Conservation (phyloP, 768 basidiomycete genomes). For the Suillus paluster region DNA sequence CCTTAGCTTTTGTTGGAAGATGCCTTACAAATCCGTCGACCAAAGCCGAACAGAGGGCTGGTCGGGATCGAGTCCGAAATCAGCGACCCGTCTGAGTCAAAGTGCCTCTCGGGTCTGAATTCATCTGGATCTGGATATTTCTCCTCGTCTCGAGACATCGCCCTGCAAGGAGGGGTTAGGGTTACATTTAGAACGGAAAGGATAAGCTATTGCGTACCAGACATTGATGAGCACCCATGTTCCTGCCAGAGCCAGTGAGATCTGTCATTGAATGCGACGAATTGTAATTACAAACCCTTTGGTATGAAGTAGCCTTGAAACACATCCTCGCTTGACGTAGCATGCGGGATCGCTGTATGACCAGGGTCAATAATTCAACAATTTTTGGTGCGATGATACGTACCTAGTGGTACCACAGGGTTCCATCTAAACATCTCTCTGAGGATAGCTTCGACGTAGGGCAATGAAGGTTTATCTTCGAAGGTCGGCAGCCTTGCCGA, state of each 20-base stretch:
- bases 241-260: conserved; percentile 13
- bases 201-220: conserved; percentile 14
- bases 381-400: not conserved
- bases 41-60: conserved; percentile 9
- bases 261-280: not conserved
- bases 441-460: conserved; percentile 27
- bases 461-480: conserved; percentile 21
- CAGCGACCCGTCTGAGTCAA: conserved; percentile 21
- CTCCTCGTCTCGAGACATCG: conserved; percentile 27
- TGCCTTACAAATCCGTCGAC: conserved; percentile 11
- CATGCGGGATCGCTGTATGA: conserved; percentile 31
- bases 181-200: not conserved
- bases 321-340: conserved; percentile 40
- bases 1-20: not conserved
- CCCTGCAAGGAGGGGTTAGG: conserved; percentile 17
- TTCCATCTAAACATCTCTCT: conserved; percentile 28
- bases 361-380: not conserved
- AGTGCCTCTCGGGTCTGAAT: conserved; percentile 40
- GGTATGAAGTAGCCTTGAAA: conserved; percentile 56
- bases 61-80: not conserved
- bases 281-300: conserved; percentile 39
- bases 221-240: conserved; percentile 24
- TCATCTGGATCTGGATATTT: conserved; percentile 30
- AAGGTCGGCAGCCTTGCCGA: conserved; percentile 20
- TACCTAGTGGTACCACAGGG: conserved; percentile 25